Evolutionary conservation across 768 basidiomycete genomes (phyloP), one percentile per base, ranked within the genome.

Genomic region (Fistulinella prunicolor): DNA sequence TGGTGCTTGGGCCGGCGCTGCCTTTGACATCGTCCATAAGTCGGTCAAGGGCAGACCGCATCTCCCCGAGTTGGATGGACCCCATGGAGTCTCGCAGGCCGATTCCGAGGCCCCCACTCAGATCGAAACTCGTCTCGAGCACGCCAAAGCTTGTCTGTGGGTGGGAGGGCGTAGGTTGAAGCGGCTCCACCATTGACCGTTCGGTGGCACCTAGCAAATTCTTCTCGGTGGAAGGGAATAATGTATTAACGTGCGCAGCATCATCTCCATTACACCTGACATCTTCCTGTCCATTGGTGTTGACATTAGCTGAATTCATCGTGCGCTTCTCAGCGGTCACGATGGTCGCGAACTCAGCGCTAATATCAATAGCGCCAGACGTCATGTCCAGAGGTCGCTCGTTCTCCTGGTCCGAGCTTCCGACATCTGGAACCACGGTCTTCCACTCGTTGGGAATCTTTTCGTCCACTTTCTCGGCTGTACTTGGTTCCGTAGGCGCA

Each of bases 11-110:
- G 19, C 52, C 49, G 4, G 59, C 36, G 22, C 54, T 65, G 8
- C 59, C 65, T 47, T 67, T 63, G 17, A 85, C 83, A 46, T 85
- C 81, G 52, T 85, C 82, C 80, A 88, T 84, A 24, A 88, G 70
- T 37, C 83, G 70, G 59, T 88, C 85, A 24, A 88, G 72, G 6
- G 85, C 86, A 51, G 82, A 84, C 50, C 80, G 79, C 78, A 86
- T 85, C 39, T 86, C 85, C 53, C 79, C 76, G 22, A 83, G 80
- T 55, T 81, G 77, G 22, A 81, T 73, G 38, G 76, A 73, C 7
- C 74, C 73, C 60, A 77, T 62, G 13, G 73, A 76, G 69, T 73
- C 56, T 54, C 70, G 60, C 36, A 63, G 38, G 43, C 55, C 52
- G 30, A 58, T 46, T 26, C 65, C 50, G 23, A 59, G 46, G 17